Base-by-base conservation (phyloP, 2,329 filamentous ascomycete species). In the Venturia carpophila region DNA sequence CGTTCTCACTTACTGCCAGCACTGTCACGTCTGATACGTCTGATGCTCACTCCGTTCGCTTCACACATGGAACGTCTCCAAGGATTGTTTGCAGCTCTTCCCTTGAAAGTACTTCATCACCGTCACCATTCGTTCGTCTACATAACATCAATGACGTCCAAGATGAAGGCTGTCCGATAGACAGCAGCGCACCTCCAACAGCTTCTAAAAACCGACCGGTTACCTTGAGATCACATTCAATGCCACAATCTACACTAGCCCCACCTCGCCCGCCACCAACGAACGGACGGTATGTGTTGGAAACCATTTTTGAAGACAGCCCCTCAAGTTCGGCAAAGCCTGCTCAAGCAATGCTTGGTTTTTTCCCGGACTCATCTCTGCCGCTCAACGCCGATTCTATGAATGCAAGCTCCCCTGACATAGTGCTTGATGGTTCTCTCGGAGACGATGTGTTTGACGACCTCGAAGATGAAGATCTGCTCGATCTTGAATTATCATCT, bases 381-480 rank as follows among this genome's bases (percentile, higher is more conserved):
- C 15, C 7, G 10, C 52, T 24, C 9, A 19, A 34, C 17, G 1
- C 10, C 30, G 15, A 34, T 19, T 58, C 30, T 39, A 58, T 27
- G 7, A 15, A 58, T 30, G 30, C 52, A 37, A 58, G 52, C 21
- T 58, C 52, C 27, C 21, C 30, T 58, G 19, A 3, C 1, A 15
- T 37, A 21, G 52, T n/a, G 13, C 5, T 34, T 1, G n/a, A 42
- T 45, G 19, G 4, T 34, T n/a, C 37, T 13, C 24, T 43, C 43
- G 17, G 24, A 27, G 27, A 45, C 9, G 60, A 61, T 17, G 6
- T 42, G 7, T 61, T 61, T 21, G 39, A 61, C 13, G 60, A 45
- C 34, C 60, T 61, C 9, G 60, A 61, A 1, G 60, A 45, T 43
- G 60, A 2, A 24, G 60, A 61, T 42, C 42, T 61, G 24, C 60